These are phyloP conservation scores for Ustilaginoidea virens DNA, from an alignment of 2,329 filamentous ascomycete genomes.

Conservation along the genomic window DNA sequence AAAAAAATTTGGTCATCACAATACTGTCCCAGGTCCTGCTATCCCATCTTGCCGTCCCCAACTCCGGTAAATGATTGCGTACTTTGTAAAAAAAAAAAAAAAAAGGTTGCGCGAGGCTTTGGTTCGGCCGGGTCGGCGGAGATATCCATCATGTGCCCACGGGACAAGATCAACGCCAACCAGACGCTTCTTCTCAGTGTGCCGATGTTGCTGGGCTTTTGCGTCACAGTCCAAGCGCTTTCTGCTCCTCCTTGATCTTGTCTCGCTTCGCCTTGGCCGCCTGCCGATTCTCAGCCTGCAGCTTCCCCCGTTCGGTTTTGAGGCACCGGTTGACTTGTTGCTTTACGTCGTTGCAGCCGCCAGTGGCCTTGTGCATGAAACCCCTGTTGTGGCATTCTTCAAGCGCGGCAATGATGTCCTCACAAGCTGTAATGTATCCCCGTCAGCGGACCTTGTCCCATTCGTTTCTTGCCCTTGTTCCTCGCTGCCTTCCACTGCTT, in stretches of 20 bases:
- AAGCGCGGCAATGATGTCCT: constrained; percentile 82
- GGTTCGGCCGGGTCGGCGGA: too few relatives aligned
- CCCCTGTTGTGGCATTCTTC: constrained; percentile 90
- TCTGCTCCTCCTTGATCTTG: constrained; percentile 61
- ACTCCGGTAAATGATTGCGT: too few relatives aligned
- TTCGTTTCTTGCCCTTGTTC: neutral
- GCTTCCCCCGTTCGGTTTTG: constrained; percentile 61
- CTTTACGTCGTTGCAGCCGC: constrained; percentile 83
- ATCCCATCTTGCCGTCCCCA: too few relatives aligned
- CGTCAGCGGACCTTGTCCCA: neutral
- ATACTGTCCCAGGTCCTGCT: too few relatives aligned
- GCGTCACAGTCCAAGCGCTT: constrained; percentile 22
- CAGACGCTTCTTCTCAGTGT: too few relatives aligned
- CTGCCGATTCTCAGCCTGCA: constrained; percentile 59
- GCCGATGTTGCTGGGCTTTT: neutral
- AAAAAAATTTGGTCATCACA: too few relatives aligned
- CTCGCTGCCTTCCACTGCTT: too few relatives aligned
- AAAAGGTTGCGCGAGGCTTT: too few relatives aligned
- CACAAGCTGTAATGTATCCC: constrained; percentile 52
- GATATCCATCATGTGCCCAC: too few relatives aligned
- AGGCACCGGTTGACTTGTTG: constrained; percentile 73
- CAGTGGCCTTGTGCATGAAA: constrained; percentile 81
- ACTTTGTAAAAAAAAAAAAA: too few relatives aligned
- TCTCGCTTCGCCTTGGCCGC: constrained; percentile 52
- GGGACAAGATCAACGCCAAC: neutral